phyloP scores from a whole-genome alignment of 768 basidiomycete genomes.

The Amanita rimosa region DNA sequence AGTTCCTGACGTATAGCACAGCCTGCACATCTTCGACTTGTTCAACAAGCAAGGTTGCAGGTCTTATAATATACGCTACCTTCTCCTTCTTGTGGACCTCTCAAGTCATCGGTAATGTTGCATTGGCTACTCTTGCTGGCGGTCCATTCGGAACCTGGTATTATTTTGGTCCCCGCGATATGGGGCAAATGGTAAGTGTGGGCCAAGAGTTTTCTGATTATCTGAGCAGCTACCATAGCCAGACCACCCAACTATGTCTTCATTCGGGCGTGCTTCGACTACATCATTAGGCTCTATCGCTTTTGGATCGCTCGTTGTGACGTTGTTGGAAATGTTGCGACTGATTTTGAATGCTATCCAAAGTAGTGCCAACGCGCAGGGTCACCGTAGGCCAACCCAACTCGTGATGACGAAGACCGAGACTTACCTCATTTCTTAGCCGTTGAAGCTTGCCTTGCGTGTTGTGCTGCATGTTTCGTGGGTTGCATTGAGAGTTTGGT shows the following conservation, averaged over 20 bases:
- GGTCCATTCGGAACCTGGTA: constrained; percentile 76
- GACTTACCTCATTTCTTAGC: constrained; percentile 25
- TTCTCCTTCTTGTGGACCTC: constrained; percentile 86
- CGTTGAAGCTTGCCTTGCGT: constrained; percentile 62
- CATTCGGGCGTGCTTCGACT: constrained; percentile 68
- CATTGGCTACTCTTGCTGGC: constrained; percentile 70
- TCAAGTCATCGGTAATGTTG: constrained; percentile 71
- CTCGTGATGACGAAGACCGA: background rate
- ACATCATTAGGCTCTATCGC: constrained; percentile 77
- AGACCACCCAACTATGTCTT: constrained; percentile 54
- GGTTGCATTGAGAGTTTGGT: constrained; percentile 60
- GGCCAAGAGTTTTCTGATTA: background rate
- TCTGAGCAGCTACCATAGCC: constrained; percentile 28
- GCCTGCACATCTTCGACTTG: constrained; percentile 32
- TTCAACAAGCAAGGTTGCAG: constrained; percentile 66
- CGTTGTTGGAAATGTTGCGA: constrained; percentile 59
- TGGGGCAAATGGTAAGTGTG: constrained; percentile 47
- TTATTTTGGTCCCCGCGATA: constrained; percentile 67
- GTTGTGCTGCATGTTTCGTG: constrained; percentile 71
- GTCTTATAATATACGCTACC: constrained; percentile 65
- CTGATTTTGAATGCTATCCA: constrained; percentile 47
- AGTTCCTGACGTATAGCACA: constrained; percentile 20
- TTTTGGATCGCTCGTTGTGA: constrained; percentile 77
- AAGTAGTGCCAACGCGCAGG: constrained; percentile 50
- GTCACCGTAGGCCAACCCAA: constrained; percentile 40